Percentiles rank a stretch among this genome's conserved stretches.
These are phyloP conservation scores for Allantophomopsis cytisporea DNA, from an alignment of 2,329 filamentous ascomycete genomes.

Conservation along the genomic window DNA sequence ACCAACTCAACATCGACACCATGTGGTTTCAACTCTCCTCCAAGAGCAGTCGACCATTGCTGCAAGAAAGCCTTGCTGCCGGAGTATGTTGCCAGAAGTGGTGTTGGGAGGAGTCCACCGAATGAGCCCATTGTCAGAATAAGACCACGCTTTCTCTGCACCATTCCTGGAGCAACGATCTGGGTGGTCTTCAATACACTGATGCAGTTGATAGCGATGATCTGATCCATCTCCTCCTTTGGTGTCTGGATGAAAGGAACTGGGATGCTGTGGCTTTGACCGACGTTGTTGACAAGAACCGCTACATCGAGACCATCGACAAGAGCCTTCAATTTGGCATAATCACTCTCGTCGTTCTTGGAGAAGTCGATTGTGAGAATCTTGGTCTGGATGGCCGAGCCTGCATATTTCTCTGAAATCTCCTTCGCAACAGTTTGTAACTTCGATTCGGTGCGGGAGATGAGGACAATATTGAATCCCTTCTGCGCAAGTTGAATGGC, in stretches of 20 bases:
- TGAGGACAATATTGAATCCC: conserved; percentile 88
- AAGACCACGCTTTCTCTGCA: conserved; percentile 70
- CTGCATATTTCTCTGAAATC: conserved; percentile 55
- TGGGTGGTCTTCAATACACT: conserved; percentile 83
- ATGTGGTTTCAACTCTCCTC: conserved; percentile 65
- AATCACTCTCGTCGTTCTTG: conserved; percentile 66
- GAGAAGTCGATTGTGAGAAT: conserved; percentile 86
- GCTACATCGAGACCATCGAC: conserved; percentile 66
- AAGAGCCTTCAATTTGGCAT: conserved; percentile 54
- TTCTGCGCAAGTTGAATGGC: conserved; percentile 78
- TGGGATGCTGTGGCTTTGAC: conserved; percentile 85
- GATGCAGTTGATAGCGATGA: conserved; percentile 90
- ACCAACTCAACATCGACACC: conserved; percentile 86
- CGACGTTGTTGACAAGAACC: conserved; percentile 93
- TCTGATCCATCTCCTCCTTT: conserved; percentile 69
- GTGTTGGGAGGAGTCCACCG: conserved; percentile 82
- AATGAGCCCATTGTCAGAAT: conserved; percentile 97
- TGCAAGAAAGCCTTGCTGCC: conserved; percentile 97
- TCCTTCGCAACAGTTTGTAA: conserved; percentile 65
- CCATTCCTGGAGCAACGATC: conserved; percentile 72
- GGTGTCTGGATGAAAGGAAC: conserved; percentile 75
- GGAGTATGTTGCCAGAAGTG: conserved; percentile 88
- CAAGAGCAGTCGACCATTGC: conserved; percentile 83
- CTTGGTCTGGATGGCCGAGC: conserved; percentile 53
- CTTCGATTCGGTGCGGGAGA: conserved; percentile 92